Conservation (phyloP, 2,329 filamentous ascomycete species). For the Tolypocladium pustulatum region DNA sequence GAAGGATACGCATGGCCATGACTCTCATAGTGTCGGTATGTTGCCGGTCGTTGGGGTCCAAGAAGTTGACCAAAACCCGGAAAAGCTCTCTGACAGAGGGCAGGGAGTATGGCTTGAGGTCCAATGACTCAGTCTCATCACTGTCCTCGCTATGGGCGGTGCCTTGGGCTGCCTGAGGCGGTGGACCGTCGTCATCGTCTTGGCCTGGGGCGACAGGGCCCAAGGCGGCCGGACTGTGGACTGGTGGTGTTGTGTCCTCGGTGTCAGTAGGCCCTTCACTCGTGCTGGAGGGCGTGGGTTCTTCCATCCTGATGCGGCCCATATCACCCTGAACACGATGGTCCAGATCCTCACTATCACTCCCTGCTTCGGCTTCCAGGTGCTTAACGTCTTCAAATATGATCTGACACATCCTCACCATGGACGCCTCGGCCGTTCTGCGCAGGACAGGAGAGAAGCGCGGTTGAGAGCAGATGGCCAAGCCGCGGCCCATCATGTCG, state of each 20-base stretch:
- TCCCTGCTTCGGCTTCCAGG: conserved; percentile 64
- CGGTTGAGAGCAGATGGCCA: conserved; percentile 94
- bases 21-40: conserved; percentile 93
- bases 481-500: conserved; percentile 97
- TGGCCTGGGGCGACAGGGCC: conserved; percentile 1
- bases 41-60: conserved; percentile 86
- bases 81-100: conserved; percentile 93
- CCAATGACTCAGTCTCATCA: conserved; percentile 35
- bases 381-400: conserved; percentile 92
- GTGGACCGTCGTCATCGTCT: background rate
- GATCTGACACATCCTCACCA: conserved; percentile 98
- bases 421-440: conserved; percentile 86
- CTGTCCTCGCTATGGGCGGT: conserved; percentile 18
- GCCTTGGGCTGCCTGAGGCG: background rate
- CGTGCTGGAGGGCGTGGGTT: conserved; percentile 16
- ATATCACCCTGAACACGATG: conserved; percentile 57
- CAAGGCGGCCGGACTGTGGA: background rate
- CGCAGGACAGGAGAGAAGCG: conserved; percentile 84
- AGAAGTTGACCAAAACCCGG: conserved; percentile 80
- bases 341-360: conserved; percentile 55
- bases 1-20: conserved; percentile 94
- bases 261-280: conserved; percentile 2
- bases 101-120: conserved; percentile 80
- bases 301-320: conserved; percentile 74
- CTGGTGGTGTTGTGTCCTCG: background rate